Conservation (phyloP, 108 stramenopile genomes). For the Discostella pseudostelligera region DNA sequence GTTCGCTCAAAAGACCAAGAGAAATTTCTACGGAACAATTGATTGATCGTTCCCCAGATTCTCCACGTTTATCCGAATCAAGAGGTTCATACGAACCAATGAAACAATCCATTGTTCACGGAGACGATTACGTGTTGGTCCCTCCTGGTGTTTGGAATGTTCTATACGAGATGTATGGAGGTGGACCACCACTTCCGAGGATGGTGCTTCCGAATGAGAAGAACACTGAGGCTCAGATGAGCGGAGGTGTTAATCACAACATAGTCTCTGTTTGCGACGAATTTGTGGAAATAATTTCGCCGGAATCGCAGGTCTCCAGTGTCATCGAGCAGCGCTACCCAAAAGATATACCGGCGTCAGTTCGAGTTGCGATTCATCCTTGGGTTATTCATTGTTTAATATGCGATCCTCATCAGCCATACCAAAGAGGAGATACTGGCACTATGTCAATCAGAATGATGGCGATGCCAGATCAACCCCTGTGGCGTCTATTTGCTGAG, state of each 20-base stretch:
- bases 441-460: constrained; percentile 78
- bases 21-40: constrained; percentile 67
- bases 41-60: constrained; percentile 58
- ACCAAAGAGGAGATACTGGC: constrained; percentile 76
- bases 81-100: constrained; percentile 79
- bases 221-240: constrained; percentile 4
- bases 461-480: constrained; percentile 75
- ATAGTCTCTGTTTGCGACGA: constrained; percentile 21
- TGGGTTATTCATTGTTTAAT: constrained; percentile 79
- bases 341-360: constrained; percentile 50
- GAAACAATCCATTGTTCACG: constrained; percentile 28
- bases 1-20: constrained; percentile 51
- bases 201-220: constrained; percentile 53
- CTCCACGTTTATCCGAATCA: constrained; percentile 54
- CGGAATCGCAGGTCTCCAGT: constrained; percentile 8
- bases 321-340: constrained; percentile 29
- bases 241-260: constrained; percentile 7
- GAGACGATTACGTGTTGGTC: constrained; percentile 67
- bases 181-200: constrained; percentile 86
- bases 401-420: constrained; percentile 84
- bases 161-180: constrained; percentile 83
- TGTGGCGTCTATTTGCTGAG: constrained; percentile 81
- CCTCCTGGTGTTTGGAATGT: constrained; percentile 86
- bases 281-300: constrained; percentile 29
- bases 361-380: constrained; percentile 75